Evolutionary conservation across 2,329 filamentous ascomycete species (phyloP).

Genomic region (Cyclaneusma minus): DNA sequence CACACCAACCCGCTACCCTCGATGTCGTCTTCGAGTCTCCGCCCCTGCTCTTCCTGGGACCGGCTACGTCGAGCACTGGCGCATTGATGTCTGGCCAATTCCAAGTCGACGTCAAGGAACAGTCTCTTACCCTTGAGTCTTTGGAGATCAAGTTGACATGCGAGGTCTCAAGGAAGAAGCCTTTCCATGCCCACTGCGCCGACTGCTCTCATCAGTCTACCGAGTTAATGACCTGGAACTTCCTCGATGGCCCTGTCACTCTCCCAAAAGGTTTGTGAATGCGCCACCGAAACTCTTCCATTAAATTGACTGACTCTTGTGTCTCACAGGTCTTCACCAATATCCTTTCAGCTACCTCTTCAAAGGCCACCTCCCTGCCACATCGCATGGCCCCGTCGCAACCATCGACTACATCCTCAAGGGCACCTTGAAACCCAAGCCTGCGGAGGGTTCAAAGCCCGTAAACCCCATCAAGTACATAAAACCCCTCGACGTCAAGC

Average conservation of each 20-base stretch:
- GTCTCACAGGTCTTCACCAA: constrained; percentile 47
- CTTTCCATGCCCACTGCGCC: constrained; percentile 62
- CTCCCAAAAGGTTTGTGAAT: constrained; percentile 30
- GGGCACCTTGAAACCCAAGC: constrained; percentile 46
- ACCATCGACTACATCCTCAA: constrained; percentile 66
- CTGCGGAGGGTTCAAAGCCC: constrained; percentile 46
- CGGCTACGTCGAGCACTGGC: constrained; percentile 59
- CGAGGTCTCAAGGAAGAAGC: constrained; percentile 63
- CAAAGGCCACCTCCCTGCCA: constrained; percentile 71
- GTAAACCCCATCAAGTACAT: constrained; percentile 42
- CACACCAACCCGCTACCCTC: constrained; percentile 9
- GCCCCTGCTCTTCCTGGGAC: constrained; percentile 71
- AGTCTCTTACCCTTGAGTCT: constrained; percentile 48
- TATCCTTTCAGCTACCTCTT: constrained; percentile 86
- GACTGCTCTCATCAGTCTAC: constrained; percentile 60
- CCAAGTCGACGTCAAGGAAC: constrained; percentile 55
- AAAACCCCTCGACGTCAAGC: constrained; percentile 59
- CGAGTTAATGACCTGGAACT: constrained; percentile 65
- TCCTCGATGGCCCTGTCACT: constrained; percentile 42
- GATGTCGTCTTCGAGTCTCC: constrained; percentile 62
- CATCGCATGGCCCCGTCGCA: constrained; percentile 57
- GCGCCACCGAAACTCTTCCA: constrained; percentile 15
- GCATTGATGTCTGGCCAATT: constrained; percentile 77
- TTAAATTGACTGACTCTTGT: constrained; percentile 22
- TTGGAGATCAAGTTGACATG: constrained; percentile 60